Evolutionary conservation across 768 basidiomycete species (phyloP).

Genomic region (Phlebiopsis flavidoalba): DNA sequence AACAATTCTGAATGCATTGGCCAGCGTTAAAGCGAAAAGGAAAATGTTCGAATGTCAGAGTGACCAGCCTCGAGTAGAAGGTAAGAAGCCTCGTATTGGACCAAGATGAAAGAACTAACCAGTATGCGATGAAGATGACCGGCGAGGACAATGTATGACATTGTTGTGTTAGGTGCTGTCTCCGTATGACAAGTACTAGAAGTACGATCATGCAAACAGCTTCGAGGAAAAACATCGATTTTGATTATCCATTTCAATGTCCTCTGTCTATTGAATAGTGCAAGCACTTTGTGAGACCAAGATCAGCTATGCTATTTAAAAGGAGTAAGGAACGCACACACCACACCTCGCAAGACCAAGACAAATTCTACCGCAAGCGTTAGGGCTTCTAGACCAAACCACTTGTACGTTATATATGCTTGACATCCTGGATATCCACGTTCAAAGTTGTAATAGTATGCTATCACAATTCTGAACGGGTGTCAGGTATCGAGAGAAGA

Average conservation of each 20-base stretch:
- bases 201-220: conserved; percentile 2
- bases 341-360: conserved; percentile 8
- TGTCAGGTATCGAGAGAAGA: background rate
- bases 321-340: background rate
- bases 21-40: conserved; percentile 7
- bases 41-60: conserved; percentile 8
- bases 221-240: background rate
- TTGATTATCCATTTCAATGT: background rate
- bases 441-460: background rate
- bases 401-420: conserved; percentile 4
- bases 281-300: background rate
- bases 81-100: background rate
- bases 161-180: background rate
- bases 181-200: background rate
- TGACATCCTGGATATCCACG: background rate
- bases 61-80: background rate
- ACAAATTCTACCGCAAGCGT: conserved; percentile 5
- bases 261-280: conserved; percentile 7
- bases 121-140: conserved; percentile 3
- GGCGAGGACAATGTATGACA: conserved; percentile 1
- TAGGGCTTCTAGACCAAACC: conserved; percentile 3
- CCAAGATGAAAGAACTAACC: background rate
- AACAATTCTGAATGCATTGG: conserved; percentile 2
- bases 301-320: background rate
- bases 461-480: background rate